Base-by-base conservation (phyloP, 2,329 filamentous ascomycete species). In the Sporothrix pseudoabietina region DNA sequence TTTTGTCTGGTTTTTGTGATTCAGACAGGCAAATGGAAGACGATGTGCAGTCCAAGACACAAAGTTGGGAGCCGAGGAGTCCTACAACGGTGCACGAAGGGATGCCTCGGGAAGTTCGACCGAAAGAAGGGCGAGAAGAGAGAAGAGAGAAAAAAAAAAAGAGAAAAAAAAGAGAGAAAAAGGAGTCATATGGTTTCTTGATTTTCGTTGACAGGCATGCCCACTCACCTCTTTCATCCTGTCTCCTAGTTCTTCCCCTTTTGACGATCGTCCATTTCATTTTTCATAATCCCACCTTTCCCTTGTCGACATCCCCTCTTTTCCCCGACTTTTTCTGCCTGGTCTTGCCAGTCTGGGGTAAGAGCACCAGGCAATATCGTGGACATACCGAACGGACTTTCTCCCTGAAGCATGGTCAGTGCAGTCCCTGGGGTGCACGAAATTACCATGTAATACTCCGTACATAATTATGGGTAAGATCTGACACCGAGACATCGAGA, bases 341-440 rank as follows among this genome's bases (percentile, higher is more conserved):
- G 12, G 68, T 47, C 68, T 47, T 26, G n/a, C n/a, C n/a, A 49
- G 69, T 61, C 54, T 61, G 69, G 68, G 69, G 69, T 49, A 71
- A 35, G 3, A 35, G n/a, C 32, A 49, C n/a, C 35, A 44, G 68
- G 32, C 32, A 57, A 26, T 55, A 69, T 22, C 66, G 19, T 47
- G 26, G 63, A 32, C 44, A 32, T 35, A 4, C 9, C 59, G n/a
- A 7, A 10, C 19, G 44, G 44, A 69, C 47, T 54, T 69, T 35
- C 54, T 4, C 6, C 26, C 1, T 35, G 30, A 10, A 10, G 52
- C 12, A 10, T 54, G 47, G 47, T 22, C 44, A 54, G 30, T 69
- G 47, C 26, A 39, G 30, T 7, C 44, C 30, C 47, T 6, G 41
- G 39, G n/a, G n/a, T 47, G 12, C 12, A 8, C 61, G 39, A 52